Evolutionary conservation across 2,329 filamentous ascomycete genomes (phyloP).

Genomic region (Colletotrichum endophyticum): DNA sequence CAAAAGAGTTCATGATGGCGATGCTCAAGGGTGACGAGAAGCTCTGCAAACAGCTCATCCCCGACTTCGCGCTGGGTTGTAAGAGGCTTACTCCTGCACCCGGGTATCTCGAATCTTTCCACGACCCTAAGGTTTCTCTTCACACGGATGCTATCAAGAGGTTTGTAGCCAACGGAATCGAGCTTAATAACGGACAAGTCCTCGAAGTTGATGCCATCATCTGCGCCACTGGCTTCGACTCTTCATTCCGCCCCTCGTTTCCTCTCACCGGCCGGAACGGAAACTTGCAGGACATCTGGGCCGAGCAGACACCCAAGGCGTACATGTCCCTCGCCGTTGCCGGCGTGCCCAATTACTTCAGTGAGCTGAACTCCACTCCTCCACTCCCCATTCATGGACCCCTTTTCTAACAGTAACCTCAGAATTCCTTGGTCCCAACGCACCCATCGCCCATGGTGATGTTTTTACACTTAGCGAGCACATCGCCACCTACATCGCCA

Average conservation of each 20-base stretch:
- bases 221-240: constrained; percentile 63
- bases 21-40: constrained; percentile 51
- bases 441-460: constrained; percentile 54
- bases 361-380: constrained; percentile 33
- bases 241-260: constrained; percentile 56
- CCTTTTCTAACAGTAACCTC: background rate
- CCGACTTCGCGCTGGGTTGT: constrained; percentile 52
- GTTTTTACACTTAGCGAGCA: constrained; percentile 57
- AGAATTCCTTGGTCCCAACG: constrained; percentile 59
- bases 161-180: constrained; percentile 53
- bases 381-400: background rate
- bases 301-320: constrained; percentile 44
- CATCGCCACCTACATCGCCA: constrained; percentile 56
- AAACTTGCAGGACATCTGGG: constrained; percentile 56
- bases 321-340: constrained; percentile 61
- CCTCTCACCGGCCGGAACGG: constrained; percentile 53
- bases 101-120: constrained; percentile 49
- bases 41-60: constrained; percentile 57
- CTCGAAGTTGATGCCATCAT: constrained; percentile 60
- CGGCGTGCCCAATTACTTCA: constrained; percentile 61
- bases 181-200: constrained; percentile 51
- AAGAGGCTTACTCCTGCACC: constrained; percentile 56
- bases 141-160: constrained; percentile 41
- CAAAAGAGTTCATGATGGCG: constrained; percentile 50
- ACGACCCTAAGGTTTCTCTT: constrained; percentile 19